These are phyloP conservation scores for Candida sanyiensis DNA, from an alignment of 805 yeast genomes.

Conservation along the genomic window DNA sequence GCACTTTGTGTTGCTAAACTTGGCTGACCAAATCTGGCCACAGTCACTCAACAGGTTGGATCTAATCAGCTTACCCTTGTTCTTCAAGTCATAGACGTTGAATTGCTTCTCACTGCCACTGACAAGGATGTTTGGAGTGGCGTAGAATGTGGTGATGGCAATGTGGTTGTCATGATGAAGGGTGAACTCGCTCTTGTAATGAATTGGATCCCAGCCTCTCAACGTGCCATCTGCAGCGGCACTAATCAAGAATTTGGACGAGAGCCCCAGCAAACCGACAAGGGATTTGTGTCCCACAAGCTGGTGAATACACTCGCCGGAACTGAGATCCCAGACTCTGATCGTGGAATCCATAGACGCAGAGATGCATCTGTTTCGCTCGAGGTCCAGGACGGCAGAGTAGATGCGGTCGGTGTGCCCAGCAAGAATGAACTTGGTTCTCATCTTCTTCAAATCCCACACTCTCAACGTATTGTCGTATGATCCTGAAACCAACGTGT, in stretches of 20 bases:
- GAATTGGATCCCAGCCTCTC: conserved; percentile 87
- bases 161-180: conserved; percentile 73
- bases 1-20: conserved; percentile 76
- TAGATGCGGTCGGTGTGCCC: conserved; percentile 90
- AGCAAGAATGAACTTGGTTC: conserved; percentile 62
- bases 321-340: conserved; percentile 81
- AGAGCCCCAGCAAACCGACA: conserved; percentile 80
- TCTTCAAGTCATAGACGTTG: conserved; percentile 79
- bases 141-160: conserved; percentile 91
- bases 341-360: conserved; percentile 90
- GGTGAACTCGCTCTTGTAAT: conserved; percentile 58
- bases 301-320: conserved; percentile 63
- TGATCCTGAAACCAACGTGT: conserved; percentile 80
- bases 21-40: conserved; percentile 93
- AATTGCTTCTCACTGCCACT: conserved; percentile 87
- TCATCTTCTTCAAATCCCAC: conserved; percentile 79
- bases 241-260: conserved; percentile 72
- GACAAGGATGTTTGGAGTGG: conserved; percentile 75
- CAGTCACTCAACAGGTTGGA: conserved; percentile 67
- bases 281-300: conserved; percentile 85
- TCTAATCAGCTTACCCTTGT: conserved; percentile 62
- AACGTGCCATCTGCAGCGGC: conserved; percentile 95
- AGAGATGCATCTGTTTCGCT: conserved; percentile 74
- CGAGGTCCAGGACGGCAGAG: conserved; percentile 76
- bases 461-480: conserved; percentile 88